These are phyloP conservation scores for Pythium monospermum DNA, from an alignment of 352 stramenopile genomes.

Conservation along the genomic window DNA sequence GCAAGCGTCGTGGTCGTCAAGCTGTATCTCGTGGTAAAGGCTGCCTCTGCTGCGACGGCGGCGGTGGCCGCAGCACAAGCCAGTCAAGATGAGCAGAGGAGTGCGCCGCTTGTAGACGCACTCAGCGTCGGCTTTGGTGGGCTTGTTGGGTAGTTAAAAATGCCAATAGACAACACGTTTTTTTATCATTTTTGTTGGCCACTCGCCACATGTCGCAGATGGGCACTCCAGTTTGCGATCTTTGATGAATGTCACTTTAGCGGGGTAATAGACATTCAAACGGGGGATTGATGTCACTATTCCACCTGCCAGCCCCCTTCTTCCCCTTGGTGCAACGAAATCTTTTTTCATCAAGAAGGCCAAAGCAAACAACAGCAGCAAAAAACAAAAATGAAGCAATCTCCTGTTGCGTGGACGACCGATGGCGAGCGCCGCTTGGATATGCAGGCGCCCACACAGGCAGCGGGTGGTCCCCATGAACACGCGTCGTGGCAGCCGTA, in stretches of 20 bases:
- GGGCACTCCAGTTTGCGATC: conserved; percentile 9
- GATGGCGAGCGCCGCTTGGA: conserved; percentile 45
- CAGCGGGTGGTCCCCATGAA: conserved; percentile 26
- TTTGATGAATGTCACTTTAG: conserved; percentile 1
- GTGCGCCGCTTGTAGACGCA: too few species aligned
- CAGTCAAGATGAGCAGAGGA: neutral
- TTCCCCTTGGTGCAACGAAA: conserved; percentile 1
- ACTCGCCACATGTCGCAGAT: neutral
- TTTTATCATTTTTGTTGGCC: too few species aligned
- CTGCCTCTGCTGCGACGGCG: neutral
- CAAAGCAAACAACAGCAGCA: conserved; percentile 11
- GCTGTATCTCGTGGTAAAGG: conserved; percentile 17
- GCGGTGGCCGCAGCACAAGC: neutral
- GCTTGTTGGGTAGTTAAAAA: conserved; percentile 1
- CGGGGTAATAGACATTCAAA: neutral
- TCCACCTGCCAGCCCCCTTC: neutral
- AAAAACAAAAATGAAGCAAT: conserved; percentile 27
- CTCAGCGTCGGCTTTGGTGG: conserved; percentile 15
- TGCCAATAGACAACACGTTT: too few species aligned
- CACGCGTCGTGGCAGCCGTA: conserved; percentile 75
- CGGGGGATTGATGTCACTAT: conserved; percentile 10
- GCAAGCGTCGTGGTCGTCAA: conserved; percentile 27
- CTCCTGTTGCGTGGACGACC: conserved; percentile 61
- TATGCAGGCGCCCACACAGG: conserved; percentile 23
- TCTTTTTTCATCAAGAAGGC: too few species aligned